Percentiles rank a stretch among this genome's conserved stretches.
These are phyloP conservation scores for Termitomyces titanicus DNA, from an alignment of 768 basidiomycete genomes.

Conservation along the genomic window DNA sequence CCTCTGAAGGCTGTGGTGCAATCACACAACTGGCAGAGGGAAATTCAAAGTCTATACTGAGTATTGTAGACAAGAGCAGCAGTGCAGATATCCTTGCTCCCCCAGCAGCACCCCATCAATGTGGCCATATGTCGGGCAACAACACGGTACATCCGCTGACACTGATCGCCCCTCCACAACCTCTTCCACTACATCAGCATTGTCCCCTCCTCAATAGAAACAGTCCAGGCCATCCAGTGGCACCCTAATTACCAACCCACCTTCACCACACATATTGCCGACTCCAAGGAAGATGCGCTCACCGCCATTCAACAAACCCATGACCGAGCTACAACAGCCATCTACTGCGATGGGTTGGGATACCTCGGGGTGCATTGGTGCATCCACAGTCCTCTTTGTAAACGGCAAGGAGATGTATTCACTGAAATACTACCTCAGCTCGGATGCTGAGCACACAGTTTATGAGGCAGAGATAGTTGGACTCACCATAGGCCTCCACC, in stretches of 20 bases:
- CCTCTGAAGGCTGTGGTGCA: no score
- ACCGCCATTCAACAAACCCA: background rate
- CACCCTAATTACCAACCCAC: background rate
- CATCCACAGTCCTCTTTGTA: background rate
- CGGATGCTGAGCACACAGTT: background rate
- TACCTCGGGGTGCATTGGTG: background rate
- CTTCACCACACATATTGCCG: background rate
- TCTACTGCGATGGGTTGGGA: background rate
- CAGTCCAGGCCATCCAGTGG: background rate
- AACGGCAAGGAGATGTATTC: background rate
- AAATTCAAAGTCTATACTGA: no score
- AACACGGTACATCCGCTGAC: no score
- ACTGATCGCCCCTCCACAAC: background rate
- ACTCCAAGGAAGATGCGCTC: background rate
- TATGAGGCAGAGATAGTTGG: background rate
- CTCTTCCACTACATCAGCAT: background rate
- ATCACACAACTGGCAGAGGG: no score
- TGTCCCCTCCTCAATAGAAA: background rate
- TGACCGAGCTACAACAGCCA: background rate
- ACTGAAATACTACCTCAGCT: background rate
- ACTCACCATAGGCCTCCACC: background rate
- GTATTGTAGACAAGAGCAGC: background rate
- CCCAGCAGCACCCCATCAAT: background rate
- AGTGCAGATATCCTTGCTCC: background rate
- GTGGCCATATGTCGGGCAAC: background rate